Base-by-base conservation (phyloP, 1,284 basidiomycete genomes). In the Microstroma glucosiphilum region DNA sequence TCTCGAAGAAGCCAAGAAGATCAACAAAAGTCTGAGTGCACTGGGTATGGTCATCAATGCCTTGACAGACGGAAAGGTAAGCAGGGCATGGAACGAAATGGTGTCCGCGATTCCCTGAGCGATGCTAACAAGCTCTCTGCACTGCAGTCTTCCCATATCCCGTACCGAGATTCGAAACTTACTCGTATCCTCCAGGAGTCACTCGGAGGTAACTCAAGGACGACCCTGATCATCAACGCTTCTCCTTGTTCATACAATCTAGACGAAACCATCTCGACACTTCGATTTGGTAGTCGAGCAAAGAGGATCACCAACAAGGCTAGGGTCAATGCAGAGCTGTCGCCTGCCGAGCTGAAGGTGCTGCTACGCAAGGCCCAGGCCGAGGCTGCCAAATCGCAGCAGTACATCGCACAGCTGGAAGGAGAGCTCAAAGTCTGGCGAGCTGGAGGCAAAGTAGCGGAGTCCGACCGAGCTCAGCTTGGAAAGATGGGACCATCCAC, bases 281-380 rank as follows among this genome's bases (percentile, higher is more conserved):
- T 99, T 40, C 89, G 96, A 37, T 99, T 99, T 81, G 96, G 96
- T 85, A 71, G 77, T 26, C 90, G 93, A 65, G 96, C 96, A 40
- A 99, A 99, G 82, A 91, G 90, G 40, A 99, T 99, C 86, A 98
- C 97, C 90, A 99, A 99, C 82, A 92, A 91, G 73, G 96, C 96
- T 60, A 89, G 93, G 62, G 91, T 99, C 83, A 99, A 99, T 80
- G 91, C 92, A 59, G 96, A 99, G 80, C 85, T 99, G 56, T 97
- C 93, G 0, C 94, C 96, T 0, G 84, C 91, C 57, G 96, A 99
- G 79, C 88, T 99, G 82, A 97, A 97, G 78, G 87, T 86, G 11
- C 83, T 96, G 49, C 84, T 99, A 70, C 88, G 88, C 76, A 96
- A 94, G 81, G 90, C 94, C 0, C 88, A 93, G 69, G 84, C 89